Conservation (phyloP, 495 filamentous ascomycete species). For the Thermothielavioides terrestris region DNA sequence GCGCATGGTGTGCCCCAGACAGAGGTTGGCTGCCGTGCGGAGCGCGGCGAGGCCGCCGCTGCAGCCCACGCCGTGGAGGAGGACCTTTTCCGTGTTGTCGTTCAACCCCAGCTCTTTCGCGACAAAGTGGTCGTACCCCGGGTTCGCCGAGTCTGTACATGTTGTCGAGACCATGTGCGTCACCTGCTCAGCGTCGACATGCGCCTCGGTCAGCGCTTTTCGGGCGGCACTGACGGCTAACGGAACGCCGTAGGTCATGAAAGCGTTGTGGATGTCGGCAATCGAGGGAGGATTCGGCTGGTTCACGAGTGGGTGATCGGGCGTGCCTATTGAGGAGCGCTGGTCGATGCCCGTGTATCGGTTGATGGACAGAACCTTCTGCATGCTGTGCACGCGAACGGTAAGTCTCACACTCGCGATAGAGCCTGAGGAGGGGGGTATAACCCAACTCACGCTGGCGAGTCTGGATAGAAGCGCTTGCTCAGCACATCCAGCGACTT, state of each 20-base stretch:
- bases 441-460: conserved; percentile 36
- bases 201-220: conserved; percentile 52
- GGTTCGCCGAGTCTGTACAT: conserved; percentile 59
- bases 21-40: conserved; percentile 52
- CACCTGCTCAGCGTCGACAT: conserved; percentile 40
- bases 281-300: conserved; percentile 45
- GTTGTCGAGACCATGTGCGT: conserved; percentile 61
- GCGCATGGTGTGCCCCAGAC: conserved; percentile 45
- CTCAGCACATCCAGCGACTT: conserved; percentile 33
- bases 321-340: conserved; percentile 49
- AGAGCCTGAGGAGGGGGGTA: background rate
- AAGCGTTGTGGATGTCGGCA: conserved; percentile 44
- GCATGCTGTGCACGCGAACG: conserved; percentile 34
- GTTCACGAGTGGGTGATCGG: conserved; percentile 50
- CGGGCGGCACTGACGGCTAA: conserved; percentile 48
- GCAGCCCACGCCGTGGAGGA: conserved; percentile 57
- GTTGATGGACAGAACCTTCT: conserved; percentile 54
- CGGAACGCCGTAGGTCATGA: conserved; percentile 50
- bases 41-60: conserved; percentile 56
- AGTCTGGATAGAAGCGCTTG: conserved; percentile 41
- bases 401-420: background rate
- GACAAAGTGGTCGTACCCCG: conserved; percentile 58
- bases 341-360: conserved; percentile 54
- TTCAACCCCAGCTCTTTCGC: conserved; percentile 45
- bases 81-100: conserved; percentile 44